phyloP scores from a whole-genome alignment of 2,329 filamentous ascomycete genomes.

The Hyphodiscus sp. region DNA sequence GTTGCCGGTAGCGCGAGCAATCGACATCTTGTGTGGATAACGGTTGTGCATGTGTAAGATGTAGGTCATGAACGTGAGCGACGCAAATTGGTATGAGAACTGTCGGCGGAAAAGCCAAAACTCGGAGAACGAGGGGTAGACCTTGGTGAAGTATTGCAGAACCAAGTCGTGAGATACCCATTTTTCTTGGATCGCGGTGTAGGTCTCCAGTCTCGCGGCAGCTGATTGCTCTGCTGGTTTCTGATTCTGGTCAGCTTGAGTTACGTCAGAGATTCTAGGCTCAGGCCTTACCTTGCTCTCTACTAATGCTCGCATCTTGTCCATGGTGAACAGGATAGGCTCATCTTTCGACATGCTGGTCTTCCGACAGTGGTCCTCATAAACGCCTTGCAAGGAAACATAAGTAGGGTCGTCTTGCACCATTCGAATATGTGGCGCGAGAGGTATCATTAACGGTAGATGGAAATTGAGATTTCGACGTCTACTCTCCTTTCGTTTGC shows the following conservation, averaged over 20 bases:
- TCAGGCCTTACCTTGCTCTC: conserved; percentile 42
- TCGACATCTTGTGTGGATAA: conserved; percentile 92
- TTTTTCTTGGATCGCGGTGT: conserved; percentile 88
- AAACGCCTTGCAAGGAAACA: conserved; percentile 88
- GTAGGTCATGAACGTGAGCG: conserved; percentile 97
- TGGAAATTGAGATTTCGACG: conserved; percentile 94
- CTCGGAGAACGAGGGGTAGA: conserved; percentile 82
- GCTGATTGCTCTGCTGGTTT: conserved; percentile 63
- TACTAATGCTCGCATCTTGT: conserved; percentile 74
- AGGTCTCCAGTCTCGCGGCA: conserved; percentile 79
- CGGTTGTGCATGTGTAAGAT: conserved; percentile 95
- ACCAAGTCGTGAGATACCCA: conserved; percentile 80
- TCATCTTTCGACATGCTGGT: conserved; percentile 90
- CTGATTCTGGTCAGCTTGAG: conserved; percentile 38
- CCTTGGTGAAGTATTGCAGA: conserved; percentile 82
- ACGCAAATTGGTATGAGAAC: conserved; percentile 91
- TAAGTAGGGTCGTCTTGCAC: conserved; percentile 95
- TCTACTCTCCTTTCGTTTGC: conserved; percentile 90
- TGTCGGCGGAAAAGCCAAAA: conserved; percentile 99
- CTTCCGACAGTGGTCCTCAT: conserved; percentile 90
- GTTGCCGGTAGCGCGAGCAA: conserved; percentile 79
- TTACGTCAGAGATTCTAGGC: background rate
- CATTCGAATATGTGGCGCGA: conserved; percentile 90
- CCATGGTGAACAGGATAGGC: conserved; percentile 89
- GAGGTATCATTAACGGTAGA: conserved; percentile 87